Evolutionary conservation across 768 basidiomycete genomes (phyloP).

Genomic region (Termitomyces eurrhizus): DNA sequence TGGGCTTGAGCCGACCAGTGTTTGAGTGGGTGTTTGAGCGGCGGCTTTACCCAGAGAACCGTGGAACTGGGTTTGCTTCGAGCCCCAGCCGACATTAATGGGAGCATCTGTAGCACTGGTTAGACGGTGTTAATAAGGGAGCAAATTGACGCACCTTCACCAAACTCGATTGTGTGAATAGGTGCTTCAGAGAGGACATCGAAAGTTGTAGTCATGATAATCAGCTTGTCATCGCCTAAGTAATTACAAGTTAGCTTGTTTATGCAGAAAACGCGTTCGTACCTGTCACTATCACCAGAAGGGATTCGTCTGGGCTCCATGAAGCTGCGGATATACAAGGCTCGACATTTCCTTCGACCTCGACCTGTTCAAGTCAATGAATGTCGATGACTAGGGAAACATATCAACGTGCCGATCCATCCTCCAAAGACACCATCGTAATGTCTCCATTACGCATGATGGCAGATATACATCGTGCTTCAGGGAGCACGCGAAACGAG

Average conservation of each 20-base stretch:
- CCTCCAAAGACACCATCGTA: constrained; percentile 54
- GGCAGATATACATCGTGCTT: constrained; percentile 60
- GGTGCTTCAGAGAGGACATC: constrained; percentile 82
- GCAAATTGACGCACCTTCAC: constrained; percentile 57
- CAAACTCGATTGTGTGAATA: constrained; percentile 73
- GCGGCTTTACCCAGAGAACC: constrained; percentile 89
- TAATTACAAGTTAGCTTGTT: neutral
- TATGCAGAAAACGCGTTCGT: constrained; percentile 8
- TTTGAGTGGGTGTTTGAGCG: constrained; percentile 48
- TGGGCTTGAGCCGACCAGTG: constrained; percentile 48
- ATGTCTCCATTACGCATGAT: constrained; percentile 84
- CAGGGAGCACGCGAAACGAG: constrained; percentile 66
- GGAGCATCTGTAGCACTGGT: constrained; percentile 58
- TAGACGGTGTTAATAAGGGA: neutral
- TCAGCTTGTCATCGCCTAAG: constrained; percentile 69
- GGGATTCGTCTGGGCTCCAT: constrained; percentile 91
- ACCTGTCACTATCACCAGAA: constrained; percentile 84
- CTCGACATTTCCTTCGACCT: constrained; percentile 86
- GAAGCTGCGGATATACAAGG: constrained; percentile 75
- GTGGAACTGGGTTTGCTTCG: constrained; percentile 95
- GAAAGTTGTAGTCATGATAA: constrained; percentile 86
- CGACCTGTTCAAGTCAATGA: constrained; percentile 40
- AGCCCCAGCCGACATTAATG: constrained; percentile 97
- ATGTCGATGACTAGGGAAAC: constrained; percentile 13
- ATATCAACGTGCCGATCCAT: constrained; percentile 36